These are phyloP conservation scores for Pyrenochaeta sp. DNA, from an alignment of 2,329 filamentous ascomycete species.

Conservation along the genomic window DNA sequence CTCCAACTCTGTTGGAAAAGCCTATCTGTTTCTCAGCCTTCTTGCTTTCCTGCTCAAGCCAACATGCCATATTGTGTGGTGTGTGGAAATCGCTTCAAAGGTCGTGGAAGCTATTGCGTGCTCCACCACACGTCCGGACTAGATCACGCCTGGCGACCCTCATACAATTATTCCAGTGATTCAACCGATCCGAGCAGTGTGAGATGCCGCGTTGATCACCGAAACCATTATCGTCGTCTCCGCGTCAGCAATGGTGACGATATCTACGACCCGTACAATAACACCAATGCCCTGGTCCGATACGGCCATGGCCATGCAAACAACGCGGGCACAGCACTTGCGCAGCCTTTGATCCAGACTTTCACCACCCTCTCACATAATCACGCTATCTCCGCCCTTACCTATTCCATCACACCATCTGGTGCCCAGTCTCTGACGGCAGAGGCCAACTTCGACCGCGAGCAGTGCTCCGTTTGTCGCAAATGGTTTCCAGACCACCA, in stretches of 20 bases:
- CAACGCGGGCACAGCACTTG: neutral
- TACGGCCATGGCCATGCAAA: neutral
- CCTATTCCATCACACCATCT: slow-evolving; percentile 12
- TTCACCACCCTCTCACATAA: slow-evolving; percentile 15
- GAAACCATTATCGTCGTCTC: neutral
- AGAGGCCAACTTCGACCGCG: slow-evolving; percentile 27
- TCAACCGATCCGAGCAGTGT: slow-evolving; percentile 8
- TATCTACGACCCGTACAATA: slow-evolving; percentile 4
- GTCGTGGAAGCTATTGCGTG: slow-evolving; percentile 19
- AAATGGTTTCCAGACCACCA: slow-evolving; percentile 22
- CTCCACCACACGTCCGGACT: slow-evolving; percentile 11
- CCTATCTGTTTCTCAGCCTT: neutral
- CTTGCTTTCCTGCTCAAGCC: neutral
- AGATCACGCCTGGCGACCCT: neutral
- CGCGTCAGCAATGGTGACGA: slow-evolving; percentile 1
- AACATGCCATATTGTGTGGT: slow-evolving; percentile 21
- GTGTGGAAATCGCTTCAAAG: slow-evolving; percentile 14
- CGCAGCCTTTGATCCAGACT: slow-evolving; percentile 9
- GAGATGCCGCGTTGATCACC: slow-evolving; percentile 7
- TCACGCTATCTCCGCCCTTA: slow-evolving; percentile 21
- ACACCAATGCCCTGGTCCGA: neutral
- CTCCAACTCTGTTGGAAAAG: neutral
- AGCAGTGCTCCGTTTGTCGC: slow-evolving; percentile 24
- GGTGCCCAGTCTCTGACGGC: slow-evolving; percentile 21
- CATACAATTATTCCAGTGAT: slow-evolving; percentile 11